These are phyloP conservation scores for Daldinia vernicosa DNA, from an alignment of 495 filamentous ascomycete species.

Conservation along the genomic window DNA sequence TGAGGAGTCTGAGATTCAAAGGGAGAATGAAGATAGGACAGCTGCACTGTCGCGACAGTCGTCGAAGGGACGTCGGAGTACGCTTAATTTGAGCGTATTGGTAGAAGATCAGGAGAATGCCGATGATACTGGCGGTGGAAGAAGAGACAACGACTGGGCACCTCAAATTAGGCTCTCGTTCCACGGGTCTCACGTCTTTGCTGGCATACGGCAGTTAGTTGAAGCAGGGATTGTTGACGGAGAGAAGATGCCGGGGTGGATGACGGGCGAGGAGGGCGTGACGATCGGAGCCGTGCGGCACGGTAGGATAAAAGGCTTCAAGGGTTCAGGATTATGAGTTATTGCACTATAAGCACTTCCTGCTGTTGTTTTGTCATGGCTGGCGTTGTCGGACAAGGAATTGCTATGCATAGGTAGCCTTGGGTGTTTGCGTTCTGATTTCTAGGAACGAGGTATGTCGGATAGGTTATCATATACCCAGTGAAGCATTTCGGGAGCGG, in stretches of 20 bases:
- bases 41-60: conserved; percentile 32
- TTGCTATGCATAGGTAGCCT: conserved; percentile 7
- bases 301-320: conserved; percentile 65
- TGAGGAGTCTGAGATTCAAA: conserved; percentile 31
- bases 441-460: conserved; percentile 11
- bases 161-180: conserved; percentile 73
- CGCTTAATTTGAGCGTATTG: conserved; percentile 41
- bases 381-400: conserved; percentile 7
- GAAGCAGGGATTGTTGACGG: conserved; percentile 78
- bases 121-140: conserved; percentile 29
- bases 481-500: background rate
- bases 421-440: conserved; percentile 10
- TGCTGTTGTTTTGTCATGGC: background rate
- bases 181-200: conserved; percentile 80
- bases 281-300: conserved; percentile 72
- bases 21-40: conserved; percentile 29
- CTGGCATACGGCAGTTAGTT: conserved; percentile 76
- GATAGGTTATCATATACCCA: conserved; percentile 26
- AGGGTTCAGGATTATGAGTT: conserved; percentile 50
- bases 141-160: conserved; percentile 53
- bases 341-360: background rate
- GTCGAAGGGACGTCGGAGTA: conserved; percentile 45
- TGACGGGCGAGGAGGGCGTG: conserved; percentile 86
- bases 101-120: conserved; percentile 37
- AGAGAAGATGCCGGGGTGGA: conserved; percentile 84